Evolutionary conservation across 1,139 yeast species (phyloP), one percentile per base, ranked within the genome.

Genomic region (Suhomyces maxii): DNA sequence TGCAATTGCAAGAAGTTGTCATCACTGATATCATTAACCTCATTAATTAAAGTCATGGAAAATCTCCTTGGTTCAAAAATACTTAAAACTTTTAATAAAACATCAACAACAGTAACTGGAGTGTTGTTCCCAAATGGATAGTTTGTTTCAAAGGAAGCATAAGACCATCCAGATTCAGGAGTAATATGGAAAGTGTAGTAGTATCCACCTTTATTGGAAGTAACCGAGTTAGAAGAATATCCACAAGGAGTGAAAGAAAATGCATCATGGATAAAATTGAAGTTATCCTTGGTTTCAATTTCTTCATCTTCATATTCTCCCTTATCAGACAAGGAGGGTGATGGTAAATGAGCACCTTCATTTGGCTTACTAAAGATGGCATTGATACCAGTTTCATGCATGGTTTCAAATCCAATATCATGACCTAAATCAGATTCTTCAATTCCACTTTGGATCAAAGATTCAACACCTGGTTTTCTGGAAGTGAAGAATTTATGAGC

Each of bases 201-300:
- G 63, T 79, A 80, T 25, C 80, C 79, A 18, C 74, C 78, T 39
- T 72, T 69, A 40, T 69, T 73, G 45, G 80, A 71, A 43, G 87
- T 67, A 40, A 89, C 71, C 26, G 95, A 85, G 66, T 93, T 93
- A 42, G 97, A 88, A 2, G 97, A 89, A 63, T 83, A 93, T 12
- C 99, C 99, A 67, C 98, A 93, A 2, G 99, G 99, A n/a, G 88
- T 75, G 65, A 93, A 93, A 30, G 95, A 85, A 69, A 90, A 93
- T 6, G 97, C 89, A 70, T 91, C 98, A 59, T 84, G 89, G 61
- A 79, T 57, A 46, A 74, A 79, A 12, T 54, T 54, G 37, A 53
- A 40, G 7, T 37, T 46, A 7, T 37, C 35, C 8, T 26, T 28
- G n/a, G 38, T 34, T 12, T 32, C 41, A 30, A 40, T 32, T 18